Percentiles rank a stretch among this genome's conserved stretches.
phyloP scores from a whole-genome alignment of 2,329 filamentous ascomycete species.

The Colletotrichum spaethianum region DNA sequence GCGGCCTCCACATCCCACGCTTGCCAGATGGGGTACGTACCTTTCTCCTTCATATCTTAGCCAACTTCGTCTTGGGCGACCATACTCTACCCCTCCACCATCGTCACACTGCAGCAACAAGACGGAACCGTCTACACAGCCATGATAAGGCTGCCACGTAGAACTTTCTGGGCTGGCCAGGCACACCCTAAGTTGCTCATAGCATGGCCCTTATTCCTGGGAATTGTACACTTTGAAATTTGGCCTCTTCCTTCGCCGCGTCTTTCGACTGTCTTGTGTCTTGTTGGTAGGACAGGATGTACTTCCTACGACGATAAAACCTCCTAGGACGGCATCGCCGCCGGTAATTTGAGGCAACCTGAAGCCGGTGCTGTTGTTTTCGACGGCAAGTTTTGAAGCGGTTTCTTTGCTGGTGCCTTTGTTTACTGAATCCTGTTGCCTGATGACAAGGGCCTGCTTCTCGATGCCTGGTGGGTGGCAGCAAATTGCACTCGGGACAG shows the following conservation, averaged over 20 bases:
- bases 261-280: background rate
- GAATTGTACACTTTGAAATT: background rate
- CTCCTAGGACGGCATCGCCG: background rate
- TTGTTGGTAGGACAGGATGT: background rate
- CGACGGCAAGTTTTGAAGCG: background rate
- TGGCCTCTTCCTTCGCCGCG: background rate
- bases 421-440: background rate
- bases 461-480: background rate
- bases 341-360: background rate
- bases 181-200: background rate
- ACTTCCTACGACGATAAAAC: background rate
- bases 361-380: background rate
- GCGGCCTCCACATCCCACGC: conserved; percentile 24
- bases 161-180: background rate
- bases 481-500: background rate
- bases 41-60: background rate
- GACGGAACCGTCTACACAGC: background rate
- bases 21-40: conserved; percentile 18
- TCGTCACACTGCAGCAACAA: background rate
- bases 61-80: background rate
- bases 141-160: conserved; percentile 6
- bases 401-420: background rate
- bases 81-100: background rate
- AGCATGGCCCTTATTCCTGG: background rate
- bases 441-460: background rate